A percentile compares a stretch with the other conserved stretches of the same genome.
Conservation (phyloP, 139 green algal species). For the Tetraselmis chui region DNA sequence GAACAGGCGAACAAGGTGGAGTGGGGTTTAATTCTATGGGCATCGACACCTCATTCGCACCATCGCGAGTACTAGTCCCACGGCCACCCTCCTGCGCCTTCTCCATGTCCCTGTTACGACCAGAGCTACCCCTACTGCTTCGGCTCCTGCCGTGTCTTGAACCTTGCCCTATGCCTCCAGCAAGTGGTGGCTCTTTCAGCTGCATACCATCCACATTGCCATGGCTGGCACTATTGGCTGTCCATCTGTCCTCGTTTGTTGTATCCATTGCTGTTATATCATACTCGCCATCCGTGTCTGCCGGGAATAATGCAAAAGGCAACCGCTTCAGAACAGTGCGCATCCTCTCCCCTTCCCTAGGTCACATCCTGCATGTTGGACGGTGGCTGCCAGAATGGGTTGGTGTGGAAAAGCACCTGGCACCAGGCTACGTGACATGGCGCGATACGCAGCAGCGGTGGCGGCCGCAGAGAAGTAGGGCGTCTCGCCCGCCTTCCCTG, state of each 20-base stretch:
- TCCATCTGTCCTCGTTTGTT: neutral
- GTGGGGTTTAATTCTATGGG: neutral
- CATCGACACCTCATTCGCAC: too few species aligned
- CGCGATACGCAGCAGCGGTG: too few species aligned
- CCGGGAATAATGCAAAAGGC: neutral
- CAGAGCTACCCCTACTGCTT: too few species aligned
- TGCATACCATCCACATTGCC: too few species aligned
- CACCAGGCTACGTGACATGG: neutral
- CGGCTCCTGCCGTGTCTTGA: too few species aligned
- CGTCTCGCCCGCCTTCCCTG: neutral
- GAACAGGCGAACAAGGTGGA: neutral
- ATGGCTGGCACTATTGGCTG: neutral
- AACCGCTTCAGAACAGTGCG: too few species aligned
- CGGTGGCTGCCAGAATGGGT: neutral
- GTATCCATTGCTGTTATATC: neutral
- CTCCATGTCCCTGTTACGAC: neutral
- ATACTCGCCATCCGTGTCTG: neutral
- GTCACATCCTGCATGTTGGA: too few species aligned
- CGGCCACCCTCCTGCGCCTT: neutral
- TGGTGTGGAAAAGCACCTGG: neutral
- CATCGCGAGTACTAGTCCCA: too few species aligned
- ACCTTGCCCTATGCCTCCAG: too few species aligned
- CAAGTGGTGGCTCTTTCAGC: too few species aligned
- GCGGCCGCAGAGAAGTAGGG: neutral
- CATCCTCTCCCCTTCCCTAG: too few species aligned